Conservation (phyloP, 164 flowering plant genomes). For the Paratinospora sagittata region DNA sequence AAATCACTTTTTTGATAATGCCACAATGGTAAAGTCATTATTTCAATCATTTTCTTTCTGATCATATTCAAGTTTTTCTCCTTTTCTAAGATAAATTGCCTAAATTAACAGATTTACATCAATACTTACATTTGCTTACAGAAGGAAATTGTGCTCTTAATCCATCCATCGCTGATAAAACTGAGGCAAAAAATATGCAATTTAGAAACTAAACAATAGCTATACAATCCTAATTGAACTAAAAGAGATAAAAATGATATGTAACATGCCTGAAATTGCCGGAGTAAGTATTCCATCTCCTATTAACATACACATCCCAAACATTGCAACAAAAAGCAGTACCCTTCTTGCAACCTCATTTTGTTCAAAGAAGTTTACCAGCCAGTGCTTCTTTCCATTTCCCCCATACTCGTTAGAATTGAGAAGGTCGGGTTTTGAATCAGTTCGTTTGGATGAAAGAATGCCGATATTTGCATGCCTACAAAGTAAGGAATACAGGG, state of each 20-base stretch:
- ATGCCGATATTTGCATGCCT: constrained; percentile 57
- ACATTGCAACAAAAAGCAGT: constrained; percentile 66
- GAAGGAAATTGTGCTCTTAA: constrained; percentile 67
- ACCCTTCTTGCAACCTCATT: constrained; percentile 65
- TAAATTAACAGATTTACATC: not conserved
- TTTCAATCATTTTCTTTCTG: not conserved
- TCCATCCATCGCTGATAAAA: constrained; percentile 82
- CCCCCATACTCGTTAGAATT: constrained; percentile 20
- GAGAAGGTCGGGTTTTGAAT: constrained; percentile 23
- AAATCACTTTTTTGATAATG: constrained; percentile 3
- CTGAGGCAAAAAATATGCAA: constrained; percentile 28
- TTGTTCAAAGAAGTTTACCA: constrained; percentile 47
- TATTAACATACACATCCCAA: constrained; percentile 85
- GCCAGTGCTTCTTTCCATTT: constrained; percentile 29
- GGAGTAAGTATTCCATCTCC: constrained; percentile 93
- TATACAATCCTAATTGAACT: not conserved
- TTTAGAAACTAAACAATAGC: not conserved
- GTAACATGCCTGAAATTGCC: constrained; percentile 68
- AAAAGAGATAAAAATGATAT: not conserved
- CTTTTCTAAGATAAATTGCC: too few relatives aligned
- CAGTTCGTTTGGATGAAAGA: constrained; percentile 27
- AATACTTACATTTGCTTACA: constrained; percentile 52
- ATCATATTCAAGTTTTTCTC: too few relatives aligned
- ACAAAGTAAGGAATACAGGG: constrained; percentile 71
- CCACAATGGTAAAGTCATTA: not conserved